A percentile compares a stretch with the other conserved stretches of the same genome.
phyloP scores from a whole-genome alignment of 495 filamentous ascomycete species.

The Achaetomiella virescens region DNA sequence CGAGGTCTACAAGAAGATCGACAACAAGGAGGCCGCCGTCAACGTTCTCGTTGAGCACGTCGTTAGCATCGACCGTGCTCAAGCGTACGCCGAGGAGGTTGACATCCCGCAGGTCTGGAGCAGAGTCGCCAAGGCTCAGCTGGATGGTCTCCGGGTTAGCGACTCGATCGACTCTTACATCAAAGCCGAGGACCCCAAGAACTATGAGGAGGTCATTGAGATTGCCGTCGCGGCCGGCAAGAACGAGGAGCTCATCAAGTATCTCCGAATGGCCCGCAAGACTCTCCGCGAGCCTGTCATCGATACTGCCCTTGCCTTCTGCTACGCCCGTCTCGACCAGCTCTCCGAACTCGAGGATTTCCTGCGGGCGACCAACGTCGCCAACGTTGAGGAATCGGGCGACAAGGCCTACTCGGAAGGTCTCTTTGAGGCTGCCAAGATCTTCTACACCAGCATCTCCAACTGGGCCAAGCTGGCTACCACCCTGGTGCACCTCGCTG shows the following conservation, averaged over 20 bases:
- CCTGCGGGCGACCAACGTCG: slow-evolving; percentile 87
- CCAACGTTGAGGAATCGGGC: slow-evolving; percentile 89
- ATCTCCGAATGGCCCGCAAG: slow-evolving; percentile 93
- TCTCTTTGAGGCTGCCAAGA: slow-evolving; percentile 93
- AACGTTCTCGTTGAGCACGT: slow-evolving; percentile 95
- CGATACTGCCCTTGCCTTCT: slow-evolving; percentile 90
- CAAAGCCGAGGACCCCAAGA: slow-evolving; percentile 83
- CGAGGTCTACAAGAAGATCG: slow-evolving; percentile 96
- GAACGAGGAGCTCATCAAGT: slow-evolving; percentile 97
- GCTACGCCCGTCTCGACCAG: slow-evolving; percentile 84
- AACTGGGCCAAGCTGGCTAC: slow-evolving; percentile 99
- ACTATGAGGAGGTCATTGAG: slow-evolving; percentile 94
- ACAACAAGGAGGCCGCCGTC: slow-evolving; percentile 76
- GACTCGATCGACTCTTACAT: slow-evolving; percentile 98
- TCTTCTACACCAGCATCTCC: slow-evolving; percentile 96
- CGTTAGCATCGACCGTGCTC: slow-evolving; percentile 96
- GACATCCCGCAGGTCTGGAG: slow-evolving; percentile 99
- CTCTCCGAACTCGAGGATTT: slow-evolving; percentile 95
- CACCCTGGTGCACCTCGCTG: slow-evolving; percentile 88
- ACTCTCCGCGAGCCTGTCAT: slow-evolving; percentile 90
- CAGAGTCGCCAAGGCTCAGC: slow-evolving; percentile 94
- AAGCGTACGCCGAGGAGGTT: slow-evolving; percentile 92
- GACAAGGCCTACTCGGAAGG: slow-evolving; percentile 97
- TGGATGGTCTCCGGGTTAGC: slow-evolving; percentile 88
- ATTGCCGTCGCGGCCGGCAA: slow-evolving; percentile 93